A percentile compares a stretch with the other conserved stretches of the same genome.
These are phyloP conservation scores for Plasmodium ovale DNA, from an alignment of 169 alveolate species.

Conservation along the genomic window DNA sequence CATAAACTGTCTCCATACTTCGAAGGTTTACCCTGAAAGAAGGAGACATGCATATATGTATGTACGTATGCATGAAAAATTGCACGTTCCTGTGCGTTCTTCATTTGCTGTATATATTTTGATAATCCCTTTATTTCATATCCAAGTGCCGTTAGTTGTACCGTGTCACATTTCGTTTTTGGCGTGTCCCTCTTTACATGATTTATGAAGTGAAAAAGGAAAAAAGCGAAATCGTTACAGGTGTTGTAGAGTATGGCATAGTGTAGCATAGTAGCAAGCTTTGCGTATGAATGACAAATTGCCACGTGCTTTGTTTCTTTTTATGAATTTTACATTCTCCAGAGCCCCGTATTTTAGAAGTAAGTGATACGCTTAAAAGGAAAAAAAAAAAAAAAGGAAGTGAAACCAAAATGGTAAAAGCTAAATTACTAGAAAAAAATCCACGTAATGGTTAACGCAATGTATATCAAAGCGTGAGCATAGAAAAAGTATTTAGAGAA, in stretches of 20 bases:
- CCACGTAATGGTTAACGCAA: not conserved
- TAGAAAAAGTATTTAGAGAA: no score
- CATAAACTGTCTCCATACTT: constrained; percentile 52
- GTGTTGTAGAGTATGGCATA: not conserved
- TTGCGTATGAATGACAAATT: not conserved
- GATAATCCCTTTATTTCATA: not conserved
- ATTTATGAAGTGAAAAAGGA: not conserved
- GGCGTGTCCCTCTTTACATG: constrained; percentile 11
- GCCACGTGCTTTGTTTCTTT: not conserved
- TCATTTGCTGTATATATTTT: no score
- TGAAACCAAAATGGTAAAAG: no score
- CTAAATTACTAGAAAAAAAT: not conserved
- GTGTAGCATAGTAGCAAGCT: not conserved
- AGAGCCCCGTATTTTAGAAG: constrained; percentile 74
- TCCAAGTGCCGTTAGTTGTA: not conserved
- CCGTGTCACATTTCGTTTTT: constrained; percentile 25
- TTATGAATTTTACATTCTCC: constrained; percentile 51
- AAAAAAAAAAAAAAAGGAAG: not conserved
- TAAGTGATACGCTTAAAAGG: constrained; percentile 42
- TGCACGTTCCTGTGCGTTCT: not conserved
- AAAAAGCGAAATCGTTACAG: not conserved
- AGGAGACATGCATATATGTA: not conserved
- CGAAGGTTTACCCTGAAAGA: constrained; percentile 24
- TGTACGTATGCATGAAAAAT: not conserved
- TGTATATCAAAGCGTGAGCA: not conserved